phyloP scores from a whole-genome alignment of 1,284 basidiomycete genomes.

The Cryptococcus amylolentus region DNA sequence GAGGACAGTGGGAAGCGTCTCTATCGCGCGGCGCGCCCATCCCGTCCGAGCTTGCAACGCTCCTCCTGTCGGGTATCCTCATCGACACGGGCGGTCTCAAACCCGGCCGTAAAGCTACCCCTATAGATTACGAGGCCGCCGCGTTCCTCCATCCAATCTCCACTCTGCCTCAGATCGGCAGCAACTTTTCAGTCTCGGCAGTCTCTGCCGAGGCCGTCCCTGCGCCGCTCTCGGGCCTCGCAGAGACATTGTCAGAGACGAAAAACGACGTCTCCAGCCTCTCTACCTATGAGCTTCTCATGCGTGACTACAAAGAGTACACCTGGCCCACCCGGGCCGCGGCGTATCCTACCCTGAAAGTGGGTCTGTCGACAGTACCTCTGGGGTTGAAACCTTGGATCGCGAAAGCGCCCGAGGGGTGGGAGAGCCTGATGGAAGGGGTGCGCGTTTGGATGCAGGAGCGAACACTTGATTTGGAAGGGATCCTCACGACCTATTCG shows the following conservation, averaged over 20 bases:
- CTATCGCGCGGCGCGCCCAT: slow-evolving; percentile 36
- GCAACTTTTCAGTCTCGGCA: slow-evolving; percentile 4
- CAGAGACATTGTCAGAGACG: slow-evolving; percentile 56
- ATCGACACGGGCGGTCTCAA: slow-evolving; percentile 80
- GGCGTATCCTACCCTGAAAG: slow-evolving; percentile 44
- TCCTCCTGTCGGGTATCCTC: slow-evolving; percentile 74
- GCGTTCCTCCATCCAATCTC: slow-evolving; percentile 55
- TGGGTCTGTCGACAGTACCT: slow-evolving; percentile 77
- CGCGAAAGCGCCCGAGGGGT: slow-evolving; percentile 50
- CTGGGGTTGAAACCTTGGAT: slow-evolving; percentile 58
- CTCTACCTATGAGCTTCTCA: slow-evolving; percentile 68
- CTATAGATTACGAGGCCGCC: slow-evolving; percentile 61
- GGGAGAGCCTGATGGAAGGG: slow-evolving; percentile 53
- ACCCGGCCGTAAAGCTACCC: slow-evolving; percentile 66
- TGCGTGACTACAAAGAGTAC: slow-evolving; percentile 92
- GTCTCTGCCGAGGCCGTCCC: slow-evolving; percentile 15
- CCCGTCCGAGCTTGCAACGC: slow-evolving; percentile 60
- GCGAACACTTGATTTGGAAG: slow-evolving; percentile 62
- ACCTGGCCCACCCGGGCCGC: slow-evolving; percentile 49
- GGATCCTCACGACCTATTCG: slow-evolving; percentile 67
- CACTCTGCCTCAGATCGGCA: slow-evolving; percentile 13
- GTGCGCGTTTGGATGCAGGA: slow-evolving; percentile 64
- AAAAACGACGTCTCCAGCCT: slow-evolving; percentile 71
- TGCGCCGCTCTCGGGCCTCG: slow-evolving; percentile 49
- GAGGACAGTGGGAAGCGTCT: slow-evolving; percentile 36